Evolutionary conservation across 805 yeast genomes (phyloP).

Genomic region (Kluyveromyces aestuarii): DNA sequence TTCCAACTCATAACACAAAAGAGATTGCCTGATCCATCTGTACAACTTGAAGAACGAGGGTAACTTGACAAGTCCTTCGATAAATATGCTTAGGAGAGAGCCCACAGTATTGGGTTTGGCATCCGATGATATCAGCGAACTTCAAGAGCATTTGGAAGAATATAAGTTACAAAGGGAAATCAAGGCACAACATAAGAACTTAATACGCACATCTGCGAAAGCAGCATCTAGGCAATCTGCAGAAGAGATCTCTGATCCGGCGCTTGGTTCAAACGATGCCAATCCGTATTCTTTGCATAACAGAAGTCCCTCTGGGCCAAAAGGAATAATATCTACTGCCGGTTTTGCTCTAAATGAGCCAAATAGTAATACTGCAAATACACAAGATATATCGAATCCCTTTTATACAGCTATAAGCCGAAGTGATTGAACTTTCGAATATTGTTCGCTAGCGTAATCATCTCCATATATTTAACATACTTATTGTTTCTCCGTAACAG

Average conservation of each 20-base stretch:
- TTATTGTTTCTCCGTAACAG: neutral
- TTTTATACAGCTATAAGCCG: neutral
- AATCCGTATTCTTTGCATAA: neutral
- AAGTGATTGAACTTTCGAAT: neutral
- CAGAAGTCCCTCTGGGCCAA: neutral
- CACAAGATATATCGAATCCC: neutral
- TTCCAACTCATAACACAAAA: no score
- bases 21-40: no score
- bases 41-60: neutral
- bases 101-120: constrained; percentile 60
- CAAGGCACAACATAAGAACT: constrained; percentile 16
- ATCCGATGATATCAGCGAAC: constrained; percentile 50
- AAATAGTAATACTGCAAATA: neutral
- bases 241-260: constrained; percentile 1
- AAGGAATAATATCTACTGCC: neutral
- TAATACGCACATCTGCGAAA: constrained; percentile 11
- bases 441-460: no score
- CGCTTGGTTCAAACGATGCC: neutral
- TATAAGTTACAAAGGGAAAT: constrained; percentile 17
- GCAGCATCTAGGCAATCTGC: neutral
- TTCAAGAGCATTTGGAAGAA: constrained; percentile 21
- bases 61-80: neutral
- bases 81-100: constrained; percentile 57
- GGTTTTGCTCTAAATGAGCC: neutral
- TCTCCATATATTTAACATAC: no score